Percentiles rank a stretch among this genome's conserved stretches.
Conservation (phyloP, 805 yeast species). For the Candida germanica region DNA sequence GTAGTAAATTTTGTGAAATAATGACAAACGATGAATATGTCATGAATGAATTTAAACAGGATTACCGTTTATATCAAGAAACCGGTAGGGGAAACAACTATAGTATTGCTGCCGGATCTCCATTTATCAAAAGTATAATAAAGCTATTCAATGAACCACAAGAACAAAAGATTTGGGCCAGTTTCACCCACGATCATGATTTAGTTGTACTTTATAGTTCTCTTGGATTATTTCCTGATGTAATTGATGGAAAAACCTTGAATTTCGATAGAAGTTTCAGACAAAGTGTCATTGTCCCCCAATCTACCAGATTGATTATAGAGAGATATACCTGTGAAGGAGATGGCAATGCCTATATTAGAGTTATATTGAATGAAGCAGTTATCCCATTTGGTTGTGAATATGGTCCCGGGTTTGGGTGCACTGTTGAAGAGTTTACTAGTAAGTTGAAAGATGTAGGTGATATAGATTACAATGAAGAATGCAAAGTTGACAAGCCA, state of each 20-base stretch:
- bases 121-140: slow-evolving; percentile 45
- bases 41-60: slow-evolving; percentile 59
- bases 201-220: slow-evolving; percentile 60
- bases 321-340: slow-evolving; percentile 31
- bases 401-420: slow-evolving; percentile 41
- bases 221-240: slow-evolving; percentile 43
- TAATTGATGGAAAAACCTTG: slow-evolving; percentile 39
- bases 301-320: slow-evolving; percentile 35
- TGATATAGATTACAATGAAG: slow-evolving; percentile 20
- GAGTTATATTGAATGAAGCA: slow-evolving; percentile 39
- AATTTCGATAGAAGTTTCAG: slow-evolving; percentile 4
- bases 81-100: slow-evolving; percentile 61
- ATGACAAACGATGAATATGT: slow-evolving; percentile 70
- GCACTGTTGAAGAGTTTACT: slow-evolving; percentile 30
- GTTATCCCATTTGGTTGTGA: slow-evolving; percentile 37
- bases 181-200: slow-evolving; percentile 74
- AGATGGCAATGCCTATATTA: slow-evolving; percentile 25
- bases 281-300: slow-evolving; percentile 35
- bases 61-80: slow-evolving; percentile 55
- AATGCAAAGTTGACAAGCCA: slow-evolving; percentile 24
- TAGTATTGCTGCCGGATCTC: slow-evolving; percentile 58
- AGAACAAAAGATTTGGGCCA: slow-evolving; percentile 55
- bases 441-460: slow-evolving; percentile 17
- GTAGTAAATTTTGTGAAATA: slow-evolving; percentile 60
- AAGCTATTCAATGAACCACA: slow-evolving; percentile 43